Base-by-base conservation (phyloP, 139 green algal genomes). In the Volvox reticuliferus region DNA sequence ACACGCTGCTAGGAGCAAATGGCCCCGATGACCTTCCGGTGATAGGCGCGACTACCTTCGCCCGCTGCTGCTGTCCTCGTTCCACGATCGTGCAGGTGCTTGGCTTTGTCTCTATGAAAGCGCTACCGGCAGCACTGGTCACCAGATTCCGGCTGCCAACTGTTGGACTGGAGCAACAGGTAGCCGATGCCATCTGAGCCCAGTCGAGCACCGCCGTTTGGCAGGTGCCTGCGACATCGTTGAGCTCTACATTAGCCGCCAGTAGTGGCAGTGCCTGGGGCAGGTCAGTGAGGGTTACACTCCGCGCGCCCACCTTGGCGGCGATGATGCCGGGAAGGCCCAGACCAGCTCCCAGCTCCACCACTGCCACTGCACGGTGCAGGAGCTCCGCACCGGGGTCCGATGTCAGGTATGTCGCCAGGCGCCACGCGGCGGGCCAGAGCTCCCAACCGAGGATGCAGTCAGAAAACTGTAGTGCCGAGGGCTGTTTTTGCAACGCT, bases 371-470 rank as follows among this genome's bases (percentile, higher is more conserved):
- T 1, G 37, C 44, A 24, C 26, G 0, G 1, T 2, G 85, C 35
- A 82, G 20, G 14, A 82, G 68, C 28, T 79, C 37, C 14, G 69
- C 69, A n/a, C 69, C 69, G 5, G 37, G 18, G 0, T 6, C 12
- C 16, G 69, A 82, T 6, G 69, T 61, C 1, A 90, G 86, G 86
- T 37, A 83, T 1, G 30, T 21, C 0, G 86, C 86, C 1, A 90
- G 73, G 30, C n/a, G n/a, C 12, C 30, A 65, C 50, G 86, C 86
- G 0, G 86, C 86, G 44, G 86, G 86, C 86, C 86, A 90, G 18
- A 90, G 86, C 86, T 90, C 86, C 86, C 86, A 83, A 69, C 86
- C 86, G 44, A 90, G 86, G 0, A 90, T 50, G 73, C 86, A 90
- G 30, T 75, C 73, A 6, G 86, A 35, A 17, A 44, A 20, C 19